These are phyloP conservation scores for Talaromyces rugulosus DNA, from an alignment of 2,329 filamentous ascomycete genomes.

Conservation along the genomic window DNA sequence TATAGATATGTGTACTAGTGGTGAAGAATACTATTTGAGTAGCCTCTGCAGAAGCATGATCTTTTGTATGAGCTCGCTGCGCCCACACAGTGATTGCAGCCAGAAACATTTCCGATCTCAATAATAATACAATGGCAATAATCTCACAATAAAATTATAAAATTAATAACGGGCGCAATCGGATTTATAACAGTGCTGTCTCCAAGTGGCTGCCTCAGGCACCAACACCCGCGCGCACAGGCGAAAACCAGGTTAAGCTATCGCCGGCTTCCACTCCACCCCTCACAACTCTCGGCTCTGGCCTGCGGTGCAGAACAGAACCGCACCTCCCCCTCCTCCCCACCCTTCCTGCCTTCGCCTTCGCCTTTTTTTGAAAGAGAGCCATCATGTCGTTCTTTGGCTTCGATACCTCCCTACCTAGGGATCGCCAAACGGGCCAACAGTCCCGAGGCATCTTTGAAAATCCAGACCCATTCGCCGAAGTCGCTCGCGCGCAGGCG, in stretches of 20 bases:
- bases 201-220: background rate
- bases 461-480: constrained; percentile 83
- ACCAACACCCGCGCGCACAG: background rate
- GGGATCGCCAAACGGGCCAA: constrained; percentile 62
- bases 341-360: constrained; percentile 12
- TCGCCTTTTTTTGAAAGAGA: constrained; percentile 12
- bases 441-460: constrained; percentile 72
- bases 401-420: constrained; percentile 67
- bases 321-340: constrained; percentile 8
- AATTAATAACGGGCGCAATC: no score
- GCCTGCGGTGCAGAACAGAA: constrained; percentile 9
- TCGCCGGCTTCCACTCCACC: constrained; percentile 1
- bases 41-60: no score
- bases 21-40: background rate
- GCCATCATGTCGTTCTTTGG: constrained; percentile 83
- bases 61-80: no score
- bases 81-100: no score
- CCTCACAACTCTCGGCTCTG: background rate
- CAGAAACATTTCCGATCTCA: no score
- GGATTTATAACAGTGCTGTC: no score
- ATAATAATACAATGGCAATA: no score
- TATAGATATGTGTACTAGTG: background rate
- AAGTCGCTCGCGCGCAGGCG: constrained; percentile 59
- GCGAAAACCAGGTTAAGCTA: constrained; percentile 2
- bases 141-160: no score